Evolutionary conservation across 176 grass and related monocot species (phyloP), one percentile per base, ranked within the genome.

Genomic region (Stipa capillata): DNA sequence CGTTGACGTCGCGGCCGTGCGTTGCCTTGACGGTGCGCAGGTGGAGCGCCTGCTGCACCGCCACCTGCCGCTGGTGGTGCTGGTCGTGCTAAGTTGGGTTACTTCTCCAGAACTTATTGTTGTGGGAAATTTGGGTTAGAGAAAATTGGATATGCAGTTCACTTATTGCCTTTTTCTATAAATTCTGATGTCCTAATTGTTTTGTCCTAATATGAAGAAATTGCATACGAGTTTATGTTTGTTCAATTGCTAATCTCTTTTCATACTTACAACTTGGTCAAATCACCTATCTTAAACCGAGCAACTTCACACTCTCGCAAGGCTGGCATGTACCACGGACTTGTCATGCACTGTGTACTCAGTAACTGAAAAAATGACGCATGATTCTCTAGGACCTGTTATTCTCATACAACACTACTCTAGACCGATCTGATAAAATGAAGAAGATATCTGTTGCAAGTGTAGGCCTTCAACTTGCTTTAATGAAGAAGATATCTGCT

Each of bases 11-110:
- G 67, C 58, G 1, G 77, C 68, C 15, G 80, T 74, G 76, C 88
- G 86, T 76, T 84, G 93, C 79, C 75, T 90, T 51, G n/a, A 97
- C 93, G 1, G 33, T 61, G 69, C 93, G 83, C n/a, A 82, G 62
- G 74, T 88, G 83, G n/a, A 86, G 32, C 76, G 42, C 76, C 45
- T 97, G 90, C 68, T n/a, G n/a, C n/a, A n/a, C n/a, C n/a, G n/a
- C n/a, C n/a, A n/a, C n/a, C n/a, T n/a, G n/a, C n/a, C n/a, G 79
- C n/a, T n/a, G n/a, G n/a, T n/a, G n/a, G n/a, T n/a, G n/a, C n/a
- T n/a, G n/a, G n/a, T n/a, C n/a, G n/a, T n/a, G n/a, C n/a, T n/a
- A n/a, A n/a, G n/a, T n/a, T n/a, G n/a, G n/a, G n/a, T n/a, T n/a
- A n/a, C n/a, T 13, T 41, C 10, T 7, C 4, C 8, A 8, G 24